A percentile compares a stretch with the other conserved stretches of the same genome.
Conservation (phyloP, 2,329 filamentous ascomycete species). For the Penicillium glabrum region DNA sequence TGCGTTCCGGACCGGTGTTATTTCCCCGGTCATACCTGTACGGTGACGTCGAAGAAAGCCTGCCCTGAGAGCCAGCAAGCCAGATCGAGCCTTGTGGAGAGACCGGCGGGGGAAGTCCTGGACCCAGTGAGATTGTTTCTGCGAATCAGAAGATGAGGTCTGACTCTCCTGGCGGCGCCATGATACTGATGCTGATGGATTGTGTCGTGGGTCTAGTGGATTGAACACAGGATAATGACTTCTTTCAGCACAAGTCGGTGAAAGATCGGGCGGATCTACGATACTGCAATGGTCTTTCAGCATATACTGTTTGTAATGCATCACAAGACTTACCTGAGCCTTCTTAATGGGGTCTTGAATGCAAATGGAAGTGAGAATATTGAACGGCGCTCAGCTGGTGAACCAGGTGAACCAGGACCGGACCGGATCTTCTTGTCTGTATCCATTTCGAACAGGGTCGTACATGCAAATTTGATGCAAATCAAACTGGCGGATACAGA, state of each 20-base stretch:
- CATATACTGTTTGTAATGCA: background rate
- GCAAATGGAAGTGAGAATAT: conserved; percentile 20
- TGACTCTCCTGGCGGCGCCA: conserved; percentile 13
- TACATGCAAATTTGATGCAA: background rate
- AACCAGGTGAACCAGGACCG: background rate
- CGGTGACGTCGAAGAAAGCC: conserved; percentile 25
- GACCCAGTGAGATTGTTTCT: conserved; percentile 24
- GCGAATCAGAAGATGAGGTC: conserved; percentile 12
- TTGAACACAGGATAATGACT: conserved; percentile 38
- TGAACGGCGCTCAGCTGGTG: background rate
- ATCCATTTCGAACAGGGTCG: background rate
- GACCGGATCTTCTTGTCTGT: background rate
- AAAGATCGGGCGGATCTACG: conserved; percentile 7
- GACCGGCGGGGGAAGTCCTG: conserved; percentile 30
- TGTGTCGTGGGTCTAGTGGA: conserved; percentile 37
- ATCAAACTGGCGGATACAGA: background rate
- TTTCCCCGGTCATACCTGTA: background rate
- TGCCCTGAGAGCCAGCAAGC: conserved; percentile 28
- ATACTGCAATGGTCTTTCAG: conserved; percentile 5
- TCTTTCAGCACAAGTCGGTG: conserved; percentile 32
- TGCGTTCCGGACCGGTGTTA: background rate
- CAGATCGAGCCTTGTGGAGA: conserved; percentile 33
- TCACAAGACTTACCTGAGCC: conserved; percentile 22
- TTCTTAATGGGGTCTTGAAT: conserved; percentile 19
- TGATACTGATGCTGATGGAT: conserved; percentile 20